Percentiles rank a stretch among this genome's conserved stretches.
These are phyloP conservation scores for Acmispon strigosus DNA, from an alignment of 306 rosid genomes.

Conservation along the genomic window DNA sequence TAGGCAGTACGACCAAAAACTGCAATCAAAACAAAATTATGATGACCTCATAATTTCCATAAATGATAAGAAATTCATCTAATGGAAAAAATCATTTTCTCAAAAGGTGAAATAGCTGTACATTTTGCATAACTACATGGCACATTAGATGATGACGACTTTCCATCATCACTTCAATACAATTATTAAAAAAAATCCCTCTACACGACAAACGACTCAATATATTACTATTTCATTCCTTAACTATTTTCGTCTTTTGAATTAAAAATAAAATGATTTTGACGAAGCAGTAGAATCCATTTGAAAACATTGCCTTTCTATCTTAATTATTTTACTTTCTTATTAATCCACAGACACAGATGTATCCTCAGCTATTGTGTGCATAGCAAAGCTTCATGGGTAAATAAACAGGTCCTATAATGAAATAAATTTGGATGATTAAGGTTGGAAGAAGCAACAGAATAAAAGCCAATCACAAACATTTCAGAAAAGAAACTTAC, in stretches of 20 bases:
- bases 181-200: not conserved
- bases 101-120: not conserved
- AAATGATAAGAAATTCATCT: not conserved
- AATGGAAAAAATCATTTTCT: not conserved
- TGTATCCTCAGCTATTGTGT: not conserved
- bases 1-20: conserved; percentile 3
- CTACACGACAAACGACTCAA: not conserved
- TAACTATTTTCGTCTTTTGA: not conserved
- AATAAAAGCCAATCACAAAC: not conserved
- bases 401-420: not conserved
- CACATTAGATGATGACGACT: not conserved
- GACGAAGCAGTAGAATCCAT: not conserved
- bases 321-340: conserved; percentile 6
- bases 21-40: not conserved
- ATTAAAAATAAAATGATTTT: not conserved
- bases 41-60: not conserved
- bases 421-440: conserved; percentile 9
- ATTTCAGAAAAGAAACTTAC: not conserved
- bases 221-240: not conserved
- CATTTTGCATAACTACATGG: not conserved
- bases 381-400: not conserved
- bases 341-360: not conserved
- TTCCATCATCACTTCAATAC: not conserved
- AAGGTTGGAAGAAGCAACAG: conserved; percentile 16
- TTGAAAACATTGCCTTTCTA: not conserved